Evolutionary conservation across 192 early-diverging fungal genomes (phyloP).

Genomic region (Diversispora epigaea): DNA sequence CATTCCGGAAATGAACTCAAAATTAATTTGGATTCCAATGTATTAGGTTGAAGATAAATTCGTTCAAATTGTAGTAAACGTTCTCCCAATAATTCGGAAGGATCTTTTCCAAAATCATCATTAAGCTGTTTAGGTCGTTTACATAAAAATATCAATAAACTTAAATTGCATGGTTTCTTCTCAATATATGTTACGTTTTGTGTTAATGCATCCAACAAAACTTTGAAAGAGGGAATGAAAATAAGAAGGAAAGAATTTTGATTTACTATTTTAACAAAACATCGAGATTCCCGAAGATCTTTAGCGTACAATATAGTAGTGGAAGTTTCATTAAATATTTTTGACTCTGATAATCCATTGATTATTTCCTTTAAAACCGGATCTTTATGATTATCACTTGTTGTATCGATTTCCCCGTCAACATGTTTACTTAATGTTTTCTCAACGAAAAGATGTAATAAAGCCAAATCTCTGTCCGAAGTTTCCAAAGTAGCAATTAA

Average conservation of each 20-base stretch:
- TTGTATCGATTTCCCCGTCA: constrained; percentile 47
- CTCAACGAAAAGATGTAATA: constrained; percentile 57
- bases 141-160: constrained; percentile 53
- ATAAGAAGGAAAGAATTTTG: constrained; percentile 47
- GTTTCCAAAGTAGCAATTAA: constrained; percentile 23
- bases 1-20: constrained; percentile 10
- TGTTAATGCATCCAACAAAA: constrained; percentile 38
- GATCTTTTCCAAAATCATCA: background rate
- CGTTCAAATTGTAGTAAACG: background rate
- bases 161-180: constrained; percentile 31
- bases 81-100: background rate
- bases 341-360: constrained; percentile 34
- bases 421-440: constrained; percentile 45
- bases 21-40: constrained; percentile 25
- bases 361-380: constrained; percentile 43
- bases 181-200: constrained; percentile 3
- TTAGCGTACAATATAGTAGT: constrained; percentile 42
- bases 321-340: constrained; percentile 21
- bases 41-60: background rate
- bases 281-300: constrained; percentile 49
- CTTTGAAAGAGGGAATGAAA: constrained; percentile 44
- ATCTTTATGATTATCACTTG: constrained; percentile 38
- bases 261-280: constrained; percentile 58
- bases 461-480: constrained; percentile 44
- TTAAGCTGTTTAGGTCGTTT: constrained; percentile 45